Percentiles rank a stretch among this genome's conserved stretches.
Conservation (phyloP, 192 early-diverging fungal species). For the Fimicolochytrium jonesii region DNA sequence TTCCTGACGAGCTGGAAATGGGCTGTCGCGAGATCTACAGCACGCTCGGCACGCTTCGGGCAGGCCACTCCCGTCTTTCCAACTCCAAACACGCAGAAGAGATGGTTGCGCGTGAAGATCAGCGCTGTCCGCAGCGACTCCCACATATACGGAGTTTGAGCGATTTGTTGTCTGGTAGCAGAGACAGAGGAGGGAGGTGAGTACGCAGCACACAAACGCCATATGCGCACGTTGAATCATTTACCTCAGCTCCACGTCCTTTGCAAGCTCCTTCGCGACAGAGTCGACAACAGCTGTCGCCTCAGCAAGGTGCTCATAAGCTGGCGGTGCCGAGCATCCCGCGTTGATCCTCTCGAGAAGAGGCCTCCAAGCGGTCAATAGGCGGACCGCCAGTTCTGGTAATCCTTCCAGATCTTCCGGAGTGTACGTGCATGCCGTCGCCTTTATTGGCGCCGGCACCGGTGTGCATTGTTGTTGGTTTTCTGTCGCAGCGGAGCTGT, state of each 20-base stretch:
- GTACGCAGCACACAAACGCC: not conserved
- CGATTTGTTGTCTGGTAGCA: not conserved
- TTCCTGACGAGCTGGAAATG: constrained; percentile 40
- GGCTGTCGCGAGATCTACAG: constrained; percentile 29
- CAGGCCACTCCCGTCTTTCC: constrained; percentile 34
- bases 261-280: constrained; percentile 11
- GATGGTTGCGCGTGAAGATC: constrained; percentile 22
- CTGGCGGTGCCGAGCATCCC: constrained; percentile 19
- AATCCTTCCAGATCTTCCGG: too few species aligned
- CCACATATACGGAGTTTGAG: constrained; percentile 6
- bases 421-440: too few species aligned
- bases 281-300: constrained; percentile 1
- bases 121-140: constrained; percentile 10
- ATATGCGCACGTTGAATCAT: not conserved
- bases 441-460: too few species aligned
- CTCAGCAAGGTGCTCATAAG: constrained; percentile 21
- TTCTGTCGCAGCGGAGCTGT: too few species aligned
- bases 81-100: constrained; percentile 30
- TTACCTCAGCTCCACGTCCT: constrained; percentile 12
- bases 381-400: too few species aligned
- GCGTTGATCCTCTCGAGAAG: constrained; percentile 24
- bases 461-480: too few species aligned
- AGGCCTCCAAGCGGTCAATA: constrained; percentile 19
- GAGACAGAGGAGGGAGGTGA: not conserved
- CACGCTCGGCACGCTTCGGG: constrained; percentile 13